Conservation (phyloP, 2,329 filamentous ascomycete species). For the Aspergillus spinulosporus region DNA sequence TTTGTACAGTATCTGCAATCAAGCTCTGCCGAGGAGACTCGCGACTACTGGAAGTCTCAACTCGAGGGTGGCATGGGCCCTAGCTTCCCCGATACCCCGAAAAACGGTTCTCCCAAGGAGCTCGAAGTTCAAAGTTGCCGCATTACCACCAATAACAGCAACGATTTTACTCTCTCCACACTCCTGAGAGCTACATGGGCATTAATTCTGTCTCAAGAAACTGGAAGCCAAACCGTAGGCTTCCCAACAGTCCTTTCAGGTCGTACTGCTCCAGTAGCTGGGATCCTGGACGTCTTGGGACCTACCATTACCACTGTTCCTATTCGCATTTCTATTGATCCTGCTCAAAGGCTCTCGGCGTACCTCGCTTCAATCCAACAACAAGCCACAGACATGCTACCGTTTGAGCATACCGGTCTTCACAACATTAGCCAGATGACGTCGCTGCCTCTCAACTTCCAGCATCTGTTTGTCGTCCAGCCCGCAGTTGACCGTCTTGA, state of each 20-base stretch:
- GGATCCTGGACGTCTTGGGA: constrained; percentile 42
- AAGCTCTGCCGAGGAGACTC: background rate
- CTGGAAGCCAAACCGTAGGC: constrained; percentile 40
- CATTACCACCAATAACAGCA: background rate
- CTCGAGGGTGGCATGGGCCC: constrained; percentile 6
- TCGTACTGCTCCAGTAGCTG: constrained; percentile 41
- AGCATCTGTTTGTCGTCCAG: constrained; percentile 10
- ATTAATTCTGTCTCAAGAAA: constrained; percentile 41
- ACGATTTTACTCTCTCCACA: constrained; percentile 40
- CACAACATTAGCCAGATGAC: constrained; percentile 18
- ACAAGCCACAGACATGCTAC: constrained; percentile 16
- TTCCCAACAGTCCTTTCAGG: constrained; percentile 49
- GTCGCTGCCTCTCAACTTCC: background rate
- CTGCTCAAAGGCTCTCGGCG: constrained; percentile 5
- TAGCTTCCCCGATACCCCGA: constrained; percentile 36
- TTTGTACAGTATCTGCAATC: constrained; percentile 4
- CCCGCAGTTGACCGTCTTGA: constrained; percentile 8
- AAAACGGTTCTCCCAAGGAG: constrained; percentile 20
- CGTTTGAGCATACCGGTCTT: constrained; percentile 21
- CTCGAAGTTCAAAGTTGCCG: background rate
- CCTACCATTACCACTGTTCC: constrained; percentile 23
- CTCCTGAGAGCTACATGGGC: constrained; percentile 48
- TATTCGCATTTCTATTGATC: constrained; percentile 15
- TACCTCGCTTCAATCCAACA: constrained; percentile 19
- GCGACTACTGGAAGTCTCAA: constrained; percentile 1